Conservation (phyloP, 345 rosid species). For the Trapa bicornis region DNA sequence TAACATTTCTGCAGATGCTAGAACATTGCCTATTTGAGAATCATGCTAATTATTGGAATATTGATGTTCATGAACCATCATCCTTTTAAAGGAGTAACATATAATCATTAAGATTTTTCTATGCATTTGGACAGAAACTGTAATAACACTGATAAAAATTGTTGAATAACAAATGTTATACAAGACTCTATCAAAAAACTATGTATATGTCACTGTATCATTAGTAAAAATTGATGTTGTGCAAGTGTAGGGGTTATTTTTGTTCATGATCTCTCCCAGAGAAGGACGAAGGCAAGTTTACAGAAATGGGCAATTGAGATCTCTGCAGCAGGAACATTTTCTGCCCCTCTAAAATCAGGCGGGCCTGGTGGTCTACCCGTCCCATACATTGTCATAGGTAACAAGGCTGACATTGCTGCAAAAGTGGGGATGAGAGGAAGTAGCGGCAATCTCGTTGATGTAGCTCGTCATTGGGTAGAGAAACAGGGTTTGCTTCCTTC, state of each 20-base stretch:
- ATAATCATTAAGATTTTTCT: neutral
- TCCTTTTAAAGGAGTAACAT: neutral
- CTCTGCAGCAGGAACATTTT: slow-evolving; percentile 74
- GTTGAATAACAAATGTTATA: neutral
- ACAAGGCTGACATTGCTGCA: slow-evolving; percentile 87
- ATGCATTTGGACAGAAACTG: neutral
- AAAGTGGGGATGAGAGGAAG: slow-evolving; percentile 92
- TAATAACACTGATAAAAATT: neutral
- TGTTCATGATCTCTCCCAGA: slow-evolving; percentile 94
- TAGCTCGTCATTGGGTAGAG: slow-evolving; percentile 98
- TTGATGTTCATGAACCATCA: neutral
- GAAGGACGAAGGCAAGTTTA: slow-evolving; percentile 89
- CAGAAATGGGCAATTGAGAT: slow-evolving; percentile 95
- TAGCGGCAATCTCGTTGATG: slow-evolving; percentile 96
- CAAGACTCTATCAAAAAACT: no score
- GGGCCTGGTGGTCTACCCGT: slow-evolving; percentile 98
- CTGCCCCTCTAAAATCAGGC: slow-evolving; percentile 90
- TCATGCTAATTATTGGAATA: neutral
- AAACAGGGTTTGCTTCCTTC: slow-evolving; percentile 94
- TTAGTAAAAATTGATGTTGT: neutral
- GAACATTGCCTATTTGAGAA: neutral
- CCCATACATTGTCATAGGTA: slow-evolving; percentile 84
- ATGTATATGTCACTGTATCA: neutral
- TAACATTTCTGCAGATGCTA: neutral
- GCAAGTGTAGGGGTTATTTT: slow-evolving; percentile 70